phyloP scores from a whole-genome alignment of 2,329 filamentous ascomycete species.

The Blastomyces gilchristii region DNA sequence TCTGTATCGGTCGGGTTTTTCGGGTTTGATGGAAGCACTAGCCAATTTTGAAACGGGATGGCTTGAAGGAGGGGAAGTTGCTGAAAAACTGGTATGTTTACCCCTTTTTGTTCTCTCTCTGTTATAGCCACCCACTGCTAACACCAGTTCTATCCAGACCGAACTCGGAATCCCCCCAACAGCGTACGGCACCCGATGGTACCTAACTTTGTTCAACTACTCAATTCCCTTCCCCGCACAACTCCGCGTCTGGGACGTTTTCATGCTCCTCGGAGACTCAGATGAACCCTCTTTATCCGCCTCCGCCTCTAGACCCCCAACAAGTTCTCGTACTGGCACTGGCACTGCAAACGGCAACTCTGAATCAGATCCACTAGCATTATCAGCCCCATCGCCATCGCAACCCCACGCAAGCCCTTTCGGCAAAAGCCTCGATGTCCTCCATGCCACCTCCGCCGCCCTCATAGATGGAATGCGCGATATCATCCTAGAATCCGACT shows the following conservation, averaged over 20 bases:
- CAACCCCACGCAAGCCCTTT: slow-evolving; percentile 33
- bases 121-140: neutral
- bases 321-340: slow-evolving; percentile 21
- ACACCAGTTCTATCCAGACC: slow-evolving; percentile 37
- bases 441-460: slow-evolving; percentile 83
- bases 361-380: slow-evolving; percentile 11
- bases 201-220: slow-evolving; percentile 93
- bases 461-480: slow-evolving; percentile 84
- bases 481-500: slow-evolving; percentile 82
- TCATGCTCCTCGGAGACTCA: slow-evolving; percentile 80
- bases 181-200: slow-evolving; percentile 95
- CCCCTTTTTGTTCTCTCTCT: neutral
- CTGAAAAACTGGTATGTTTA: slow-evolving; percentile 61
- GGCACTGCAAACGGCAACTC: slow-evolving; percentile 14
- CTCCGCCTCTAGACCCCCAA: slow-evolving; percentile 15
- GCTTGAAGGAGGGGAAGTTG: slow-evolving; percentile 69
- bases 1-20: slow-evolving; percentile 75
- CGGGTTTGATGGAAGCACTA: slow-evolving; percentile 74
- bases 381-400: slow-evolving; percentile 10
- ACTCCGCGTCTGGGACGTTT: slow-evolving; percentile 93
- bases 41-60: slow-evolving; percentile 76
- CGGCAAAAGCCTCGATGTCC: slow-evolving; percentile 64
- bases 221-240: slow-evolving; percentile 91
- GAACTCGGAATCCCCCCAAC: slow-evolving; percentile 75
- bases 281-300: slow-evolving; percentile 33